These are phyloP conservation scores for Entomortierella beljakovae DNA, from an alignment of 192 early-diverging fungal species.

Conservation along the genomic window DNA sequence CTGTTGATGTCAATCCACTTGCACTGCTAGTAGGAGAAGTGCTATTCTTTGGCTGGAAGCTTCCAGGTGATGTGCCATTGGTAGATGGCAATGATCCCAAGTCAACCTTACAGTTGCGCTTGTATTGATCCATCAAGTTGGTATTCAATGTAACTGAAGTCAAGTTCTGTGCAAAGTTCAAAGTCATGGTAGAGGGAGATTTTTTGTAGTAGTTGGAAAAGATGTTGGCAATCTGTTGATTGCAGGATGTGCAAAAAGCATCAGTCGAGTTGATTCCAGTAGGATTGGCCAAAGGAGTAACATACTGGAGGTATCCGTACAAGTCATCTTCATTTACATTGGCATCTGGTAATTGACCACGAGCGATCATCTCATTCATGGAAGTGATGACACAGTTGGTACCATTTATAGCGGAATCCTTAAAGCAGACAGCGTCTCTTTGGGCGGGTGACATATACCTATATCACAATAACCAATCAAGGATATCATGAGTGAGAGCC, in stretches of 20 bases:
- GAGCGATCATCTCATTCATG: constrained; percentile 37
- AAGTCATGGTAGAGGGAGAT: constrained; percentile 19
- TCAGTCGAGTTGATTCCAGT: constrained; percentile 6
- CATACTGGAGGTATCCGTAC: constrained; percentile 47
- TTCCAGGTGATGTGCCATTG: not conserved
- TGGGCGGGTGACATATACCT: constrained; percentile 50
- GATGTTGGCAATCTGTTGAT: constrained; percentile 48
- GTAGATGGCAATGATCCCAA: not conserved
- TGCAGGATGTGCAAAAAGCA: constrained; percentile 35
- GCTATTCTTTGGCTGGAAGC: constrained; percentile 12
- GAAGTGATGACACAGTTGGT: constrained; percentile 34
- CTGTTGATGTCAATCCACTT: not conserved
- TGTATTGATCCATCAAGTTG: constrained; percentile 25
- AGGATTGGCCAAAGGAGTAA: constrained; percentile 24
- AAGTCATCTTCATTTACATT: constrained; percentile 36
- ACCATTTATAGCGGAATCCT: constrained; percentile 12
- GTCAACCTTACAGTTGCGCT: constrained; percentile 15
- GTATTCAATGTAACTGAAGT: constrained; percentile 4
- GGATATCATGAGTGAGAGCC: not conserved
- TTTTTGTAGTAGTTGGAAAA: constrained; percentile 48
- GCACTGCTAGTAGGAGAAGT: not conserved
- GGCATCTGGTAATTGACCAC: constrained; percentile 27
- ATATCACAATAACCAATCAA: not conserved
- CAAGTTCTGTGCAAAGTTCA: constrained; percentile 32
- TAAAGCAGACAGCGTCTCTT: constrained; percentile 33